Conservation (phyloP, 1,284 basidiomycete species). For the Malassezia vespertilionis region DNA sequence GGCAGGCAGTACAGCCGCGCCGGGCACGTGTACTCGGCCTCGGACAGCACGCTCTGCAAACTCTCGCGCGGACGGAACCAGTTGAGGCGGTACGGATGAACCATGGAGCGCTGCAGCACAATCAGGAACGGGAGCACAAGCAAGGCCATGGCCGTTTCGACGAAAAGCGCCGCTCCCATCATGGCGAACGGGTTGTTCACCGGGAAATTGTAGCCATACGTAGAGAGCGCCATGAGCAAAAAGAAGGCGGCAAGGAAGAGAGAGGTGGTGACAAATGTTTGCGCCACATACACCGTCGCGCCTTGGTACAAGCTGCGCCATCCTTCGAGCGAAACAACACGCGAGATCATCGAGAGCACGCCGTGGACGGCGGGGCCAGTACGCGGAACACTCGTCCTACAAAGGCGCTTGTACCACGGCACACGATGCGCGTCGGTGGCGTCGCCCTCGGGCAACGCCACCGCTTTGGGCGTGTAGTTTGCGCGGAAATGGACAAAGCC, state of each 20-base stretch:
- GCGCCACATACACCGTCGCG: constrained; percentile 1
- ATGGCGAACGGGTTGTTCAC: constrained; percentile 5
- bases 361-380: constrained; percentile 43
- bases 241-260: constrained; percentile 5
- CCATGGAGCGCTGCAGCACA: constrained; percentile 34
- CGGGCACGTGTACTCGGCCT: constrained; percentile 31
- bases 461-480: constrained; percentile 42
- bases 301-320: constrained; percentile 43
- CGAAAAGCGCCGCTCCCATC: constrained; percentile 8
- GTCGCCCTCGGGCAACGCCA: constrained; percentile 32
- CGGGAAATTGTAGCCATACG: not conserved
- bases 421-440: constrained; percentile 24
- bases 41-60: constrained; percentile 33
- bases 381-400: constrained; percentile 25
- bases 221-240: not conserved
- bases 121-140: constrained; percentile 36
- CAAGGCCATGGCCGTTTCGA: not conserved
- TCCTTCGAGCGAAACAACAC: constrained; percentile 38
- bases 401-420: too few relatives aligned
- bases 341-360: constrained; percentile 32
- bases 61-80: constrained; percentile 25
- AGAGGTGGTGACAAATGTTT: not conserved
- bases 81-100: constrained; percentile 30
- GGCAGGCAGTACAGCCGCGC: constrained; percentile 40
- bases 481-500: constrained; percentile 29